Evolutionary conservation across 2,329 filamentous ascomycete species (phyloP).

Genomic region (Cytospora schulzeri): DNA sequence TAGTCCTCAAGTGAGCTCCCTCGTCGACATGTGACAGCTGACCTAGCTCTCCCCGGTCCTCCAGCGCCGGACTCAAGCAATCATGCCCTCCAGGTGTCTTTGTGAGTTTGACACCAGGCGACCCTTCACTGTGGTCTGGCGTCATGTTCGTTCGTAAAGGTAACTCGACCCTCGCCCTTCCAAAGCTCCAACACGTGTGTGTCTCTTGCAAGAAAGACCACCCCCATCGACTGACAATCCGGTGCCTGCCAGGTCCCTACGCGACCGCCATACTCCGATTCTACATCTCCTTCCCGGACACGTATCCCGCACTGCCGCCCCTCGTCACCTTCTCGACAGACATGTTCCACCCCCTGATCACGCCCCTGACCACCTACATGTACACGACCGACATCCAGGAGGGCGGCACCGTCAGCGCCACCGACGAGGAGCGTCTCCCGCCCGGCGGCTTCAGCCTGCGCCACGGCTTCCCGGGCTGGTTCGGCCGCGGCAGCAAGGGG

Average conservation of each 20-base stretch:
- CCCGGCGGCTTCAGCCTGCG: conserved; percentile 88
- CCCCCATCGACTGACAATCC: not conserved
- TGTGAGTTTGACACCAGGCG: conserved; percentile 78
- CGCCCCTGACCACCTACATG: conserved; percentile 91
- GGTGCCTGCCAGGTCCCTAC: conserved; percentile 74
- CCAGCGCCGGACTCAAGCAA: conserved; percentile 77
- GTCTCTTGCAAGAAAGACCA: no score
- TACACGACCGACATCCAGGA: conserved; percentile 80
- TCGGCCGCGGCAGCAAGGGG: conserved; percentile 59
- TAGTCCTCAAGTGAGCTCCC: not conserved
- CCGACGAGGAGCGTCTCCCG: conserved; percentile 79
- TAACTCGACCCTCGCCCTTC: conserved; percentile 41
- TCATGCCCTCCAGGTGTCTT: conserved; percentile 86
- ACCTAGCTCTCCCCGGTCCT: conserved; percentile 27
- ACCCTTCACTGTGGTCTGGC: conserved; percentile 84
- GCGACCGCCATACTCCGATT: conserved; percentile 85
- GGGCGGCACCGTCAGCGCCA: conserved; percentile 77
- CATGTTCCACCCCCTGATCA: conserved; percentile 92
- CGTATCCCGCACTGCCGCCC: conserved; percentile 78
- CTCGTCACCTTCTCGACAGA: conserved; percentile 88
- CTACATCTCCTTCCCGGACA: conserved; percentile 81
- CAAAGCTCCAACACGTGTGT: no score
- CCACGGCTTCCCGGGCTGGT: conserved; percentile 91
- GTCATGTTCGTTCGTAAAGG: conserved; percentile 89
- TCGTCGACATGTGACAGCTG: conserved; percentile 30